Conservation (phyloP, 805 yeast species). For the Cyberlindnera japonica region DNA sequence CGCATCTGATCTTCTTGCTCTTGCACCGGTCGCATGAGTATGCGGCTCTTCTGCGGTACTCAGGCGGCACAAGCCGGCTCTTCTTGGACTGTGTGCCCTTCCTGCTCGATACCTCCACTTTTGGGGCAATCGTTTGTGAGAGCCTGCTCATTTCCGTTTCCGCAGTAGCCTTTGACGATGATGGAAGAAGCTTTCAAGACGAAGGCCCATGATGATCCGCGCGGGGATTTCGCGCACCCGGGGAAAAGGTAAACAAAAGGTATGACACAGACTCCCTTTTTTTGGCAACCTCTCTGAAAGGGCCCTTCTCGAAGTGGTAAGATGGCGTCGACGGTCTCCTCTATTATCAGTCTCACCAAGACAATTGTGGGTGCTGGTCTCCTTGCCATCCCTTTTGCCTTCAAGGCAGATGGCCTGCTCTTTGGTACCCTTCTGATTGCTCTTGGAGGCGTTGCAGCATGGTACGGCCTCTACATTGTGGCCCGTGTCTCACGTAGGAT, state of each 20-base stretch:
- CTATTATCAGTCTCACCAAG: slow-evolving; percentile 64
- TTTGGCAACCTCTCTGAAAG: background rate
- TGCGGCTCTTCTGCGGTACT: slow-evolving; percentile 38
- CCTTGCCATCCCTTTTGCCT: slow-evolving; percentile 71
- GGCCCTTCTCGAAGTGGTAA: background rate
- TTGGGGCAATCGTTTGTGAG: slow-evolving; percentile 9
- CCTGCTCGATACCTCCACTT: too few species aligned
- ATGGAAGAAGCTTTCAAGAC: background rate
- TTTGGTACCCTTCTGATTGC: slow-evolving; percentile 54
- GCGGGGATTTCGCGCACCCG: background rate
- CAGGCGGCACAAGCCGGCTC: slow-evolving; percentile 36
- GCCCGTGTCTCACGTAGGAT: slow-evolving; percentile 51
- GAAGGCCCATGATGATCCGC: too few species aligned
- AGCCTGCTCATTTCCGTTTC: slow-evolving; percentile 1
- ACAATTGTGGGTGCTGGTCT: slow-evolving; percentile 82
- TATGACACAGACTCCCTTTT: background rate
- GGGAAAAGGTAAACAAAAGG: background rate
- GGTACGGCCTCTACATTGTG: slow-evolving; percentile 63
- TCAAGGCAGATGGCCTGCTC: slow-evolving; percentile 60
- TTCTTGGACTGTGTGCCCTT: slow-evolving; percentile 16
- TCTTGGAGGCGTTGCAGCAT: slow-evolving; percentile 62
- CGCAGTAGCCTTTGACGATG: too few species aligned
- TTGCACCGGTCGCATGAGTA: slow-evolving; percentile 46
- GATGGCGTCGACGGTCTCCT: slow-evolving; percentile 38
- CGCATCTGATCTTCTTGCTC: slow-evolving; percentile 40